These are phyloP conservation scores for Phalaenopsis aphrodite DNA, from an alignment of 106 monocot species.

Conservation along the genomic window DNA sequence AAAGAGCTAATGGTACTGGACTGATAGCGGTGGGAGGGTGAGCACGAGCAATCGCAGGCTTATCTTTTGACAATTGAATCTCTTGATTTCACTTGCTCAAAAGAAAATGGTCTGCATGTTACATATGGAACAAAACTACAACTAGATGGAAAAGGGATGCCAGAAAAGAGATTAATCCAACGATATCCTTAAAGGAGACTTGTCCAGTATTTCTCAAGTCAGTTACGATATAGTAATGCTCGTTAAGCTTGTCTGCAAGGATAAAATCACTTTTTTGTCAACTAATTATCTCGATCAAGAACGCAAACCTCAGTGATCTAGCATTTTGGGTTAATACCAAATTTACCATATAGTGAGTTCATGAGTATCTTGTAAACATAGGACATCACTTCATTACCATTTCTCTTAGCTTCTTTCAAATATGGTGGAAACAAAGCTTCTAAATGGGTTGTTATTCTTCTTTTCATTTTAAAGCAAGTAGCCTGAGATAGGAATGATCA, in stretches of 20 bases:
- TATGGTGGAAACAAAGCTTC: neutral
- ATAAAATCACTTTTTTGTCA: neutral
- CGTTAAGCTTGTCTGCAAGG: constrained; percentile 4
- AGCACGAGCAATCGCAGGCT: too few relatives aligned
- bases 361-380: constrained; percentile 21
- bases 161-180: too few relatives aligned
- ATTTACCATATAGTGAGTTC: constrained; percentile 17
- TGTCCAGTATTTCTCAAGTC: neutral
- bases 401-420: neutral
- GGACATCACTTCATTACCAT: constrained; percentile 14
- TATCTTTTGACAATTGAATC: too few relatives aligned
- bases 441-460: constrained; percentile 2
- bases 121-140: too few relatives aligned
- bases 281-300: constrained; percentile 6
- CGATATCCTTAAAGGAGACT: too few relatives aligned
- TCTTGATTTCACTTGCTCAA: too few relatives aligned
- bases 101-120: too few relatives aligned
- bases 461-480: constrained; percentile 16
- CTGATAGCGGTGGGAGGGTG: too few relatives aligned
- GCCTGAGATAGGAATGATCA: constrained; percentile 8
- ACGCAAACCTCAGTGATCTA: constrained; percentile 8
- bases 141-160: too few relatives aligned
- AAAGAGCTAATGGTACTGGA: too few relatives aligned
- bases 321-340: constrained; percentile 19
- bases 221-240: constrained; percentile 15